Evolutionary conservation across 2,329 filamentous ascomycete genomes (phyloP).

Genomic region (Trichoderma pleuroti): DNA sequence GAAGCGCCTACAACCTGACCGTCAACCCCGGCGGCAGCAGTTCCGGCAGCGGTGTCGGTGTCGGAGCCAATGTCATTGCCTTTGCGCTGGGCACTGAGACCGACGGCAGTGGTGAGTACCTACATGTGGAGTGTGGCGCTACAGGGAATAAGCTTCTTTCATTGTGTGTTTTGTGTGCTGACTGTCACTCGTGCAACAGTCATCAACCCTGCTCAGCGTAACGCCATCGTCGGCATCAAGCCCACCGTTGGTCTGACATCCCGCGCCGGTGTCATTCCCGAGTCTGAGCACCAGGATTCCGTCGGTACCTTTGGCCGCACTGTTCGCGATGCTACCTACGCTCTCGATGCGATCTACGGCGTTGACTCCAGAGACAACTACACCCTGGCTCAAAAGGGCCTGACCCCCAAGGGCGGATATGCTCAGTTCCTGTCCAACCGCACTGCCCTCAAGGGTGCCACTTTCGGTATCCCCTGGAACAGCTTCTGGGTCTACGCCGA

Average conservation of each 20-base stretch:
- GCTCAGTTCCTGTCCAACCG: conserved; percentile 53
- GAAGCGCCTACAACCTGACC: conserved; percentile 66
- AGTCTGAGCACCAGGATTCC: conserved; percentile 64
- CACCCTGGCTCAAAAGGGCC: conserved; percentile 54
- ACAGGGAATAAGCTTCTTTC: background rate
- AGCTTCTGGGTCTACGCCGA: conserved; percentile 65
- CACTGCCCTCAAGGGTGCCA: conserved; percentile 54
- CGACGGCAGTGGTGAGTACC: conserved; percentile 57
- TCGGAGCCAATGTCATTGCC: conserved; percentile 59
- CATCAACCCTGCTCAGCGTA: conserved; percentile 68
- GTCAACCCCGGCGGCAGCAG: conserved; percentile 66
- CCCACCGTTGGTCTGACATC: conserved; percentile 72
- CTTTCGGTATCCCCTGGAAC: conserved; percentile 68
- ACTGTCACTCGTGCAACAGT: conserved; percentile 37
- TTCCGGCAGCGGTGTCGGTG: conserved; percentile 62
- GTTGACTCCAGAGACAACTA: conserved; percentile 62
- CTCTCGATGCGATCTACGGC: conserved; percentile 66
- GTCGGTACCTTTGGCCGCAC: conserved; percentile 66
- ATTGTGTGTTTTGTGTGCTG: background rate
- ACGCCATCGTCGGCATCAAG: conserved; percentile 69
- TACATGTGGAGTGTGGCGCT: conserved; percentile 18
- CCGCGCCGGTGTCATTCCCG: conserved; percentile 60
- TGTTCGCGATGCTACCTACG: conserved; percentile 64
- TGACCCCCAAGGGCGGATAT: conserved; percentile 56
- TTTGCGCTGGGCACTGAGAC: conserved; percentile 73